These are phyloP conservation scores for Aspergillus hancockii DNA, from an alignment of 495 filamentous ascomycete genomes.

Conservation along the genomic window DNA sequence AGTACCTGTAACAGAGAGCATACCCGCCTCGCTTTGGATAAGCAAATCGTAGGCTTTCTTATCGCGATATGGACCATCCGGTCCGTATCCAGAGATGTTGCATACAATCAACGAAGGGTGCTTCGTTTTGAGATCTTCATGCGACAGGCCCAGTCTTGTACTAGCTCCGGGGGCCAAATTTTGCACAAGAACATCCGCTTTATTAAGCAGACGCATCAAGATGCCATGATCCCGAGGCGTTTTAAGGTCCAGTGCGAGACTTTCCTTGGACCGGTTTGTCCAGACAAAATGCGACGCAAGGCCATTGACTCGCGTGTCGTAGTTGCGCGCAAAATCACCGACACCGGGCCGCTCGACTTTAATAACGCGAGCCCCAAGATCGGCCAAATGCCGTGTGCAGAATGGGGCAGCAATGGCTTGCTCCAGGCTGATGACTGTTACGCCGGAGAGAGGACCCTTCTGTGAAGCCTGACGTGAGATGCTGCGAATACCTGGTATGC, in stretches of 20 bases:
- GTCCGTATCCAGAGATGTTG: slow-evolving; percentile 54
- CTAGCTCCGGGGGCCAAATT: slow-evolving; percentile 52
- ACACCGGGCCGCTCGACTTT: slow-evolving; percentile 51
- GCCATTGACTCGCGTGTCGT: slow-evolving; percentile 50
- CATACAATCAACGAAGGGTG: slow-evolving; percentile 52
- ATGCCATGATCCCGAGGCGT: slow-evolving; percentile 37
- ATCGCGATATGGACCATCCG: slow-evolving; percentile 49
- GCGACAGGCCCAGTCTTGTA: slow-evolving; percentile 47
- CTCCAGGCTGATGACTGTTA: slow-evolving; percentile 53
- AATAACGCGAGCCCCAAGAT: slow-evolving; percentile 54
- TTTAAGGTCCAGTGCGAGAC: slow-evolving; percentile 50
- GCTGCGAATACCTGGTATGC: background rate
- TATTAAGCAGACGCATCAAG: slow-evolving; percentile 44
- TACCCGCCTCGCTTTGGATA: slow-evolving; percentile 54
- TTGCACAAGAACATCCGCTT: slow-evolving; percentile 53
- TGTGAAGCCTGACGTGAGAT: slow-evolving; percentile 6
- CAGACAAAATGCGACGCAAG: slow-evolving; percentile 54
- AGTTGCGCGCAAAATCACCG: slow-evolving; percentile 52
- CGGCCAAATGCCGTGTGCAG: slow-evolving; percentile 53
- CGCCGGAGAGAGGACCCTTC: slow-evolving; percentile 40
- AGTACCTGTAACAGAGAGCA: slow-evolving; percentile 52
- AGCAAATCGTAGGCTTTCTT: slow-evolving; percentile 60
- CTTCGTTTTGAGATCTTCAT: slow-evolving; percentile 38
- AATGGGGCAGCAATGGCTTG: slow-evolving; percentile 56
- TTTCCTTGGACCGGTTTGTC: slow-evolving; percentile 55